Base-by-base conservation (phyloP, 2,329 filamentous ascomycete species). In the Zymoseptoria ardabiliae region DNA sequence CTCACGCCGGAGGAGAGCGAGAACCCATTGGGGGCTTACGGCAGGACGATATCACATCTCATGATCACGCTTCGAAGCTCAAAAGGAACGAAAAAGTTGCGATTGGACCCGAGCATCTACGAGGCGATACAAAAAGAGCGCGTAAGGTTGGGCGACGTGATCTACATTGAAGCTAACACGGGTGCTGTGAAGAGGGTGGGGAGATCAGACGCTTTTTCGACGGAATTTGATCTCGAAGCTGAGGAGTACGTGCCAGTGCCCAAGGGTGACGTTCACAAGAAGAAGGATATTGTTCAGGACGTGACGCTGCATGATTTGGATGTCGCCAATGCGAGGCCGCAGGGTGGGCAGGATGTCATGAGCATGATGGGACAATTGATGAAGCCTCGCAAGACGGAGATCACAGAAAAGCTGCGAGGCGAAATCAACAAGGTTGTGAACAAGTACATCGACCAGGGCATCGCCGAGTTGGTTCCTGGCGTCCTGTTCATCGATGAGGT, bases 301-400 rank as follows among this genome's bases (percentile, higher is more conserved):
- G 94, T 99, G 63, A 97, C 94, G 52, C 82, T 99, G 65, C 94
- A 99, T 75, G 94, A 99, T 72, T 81, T 99, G 58, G 94, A 99
- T 72, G 88, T 97, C 63, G 94, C 94, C 65, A 99, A 99, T 71
- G 89, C 94, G 13, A 82, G 93, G 70, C 94, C 94, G 4, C 91
- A 97, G 79, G 94, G 94, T 56, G 94, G 94, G 51, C 94, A 99
- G 80, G 94, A 99, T 75, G 96, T 99, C 66, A 97, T 99, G 92
- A 97, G 92, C 79, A 97, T 99, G 94, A 97, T 99, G 93, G 94
- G 94, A 70, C 94, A 99, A 77, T 79, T 99, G 71, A 97, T 97
- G 91, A 97, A 97, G 83, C 94, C 94, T 63, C 95, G 95, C 81
- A 97, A 97, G 86, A 99, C 94, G 5, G 94, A 99, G 75, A 97